Evolutionary conservation across 1,284 basidiomycete species (phyloP).

Genomic region (Irpex sp.): DNA sequence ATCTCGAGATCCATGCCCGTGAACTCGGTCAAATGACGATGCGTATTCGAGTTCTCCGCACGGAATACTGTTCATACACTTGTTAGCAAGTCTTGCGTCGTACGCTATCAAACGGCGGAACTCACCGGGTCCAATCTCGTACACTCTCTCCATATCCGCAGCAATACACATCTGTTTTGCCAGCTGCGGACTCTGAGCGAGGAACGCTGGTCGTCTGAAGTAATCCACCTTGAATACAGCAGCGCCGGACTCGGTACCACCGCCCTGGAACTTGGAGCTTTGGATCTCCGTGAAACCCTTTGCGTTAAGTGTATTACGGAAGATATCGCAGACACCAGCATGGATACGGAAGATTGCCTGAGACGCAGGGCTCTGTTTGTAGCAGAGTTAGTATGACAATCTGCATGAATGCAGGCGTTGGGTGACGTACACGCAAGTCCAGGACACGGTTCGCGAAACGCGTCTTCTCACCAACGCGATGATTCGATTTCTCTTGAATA

Average conservation of each 20-base stretch:
- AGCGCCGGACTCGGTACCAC: constrained; percentile 66
- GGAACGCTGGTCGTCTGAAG: constrained; percentile 60
- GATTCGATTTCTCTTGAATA: constrained; percentile 17
- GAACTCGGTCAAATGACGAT: constrained; percentile 73
- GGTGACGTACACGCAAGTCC: constrained; percentile 42
- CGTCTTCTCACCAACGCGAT: constrained; percentile 46
- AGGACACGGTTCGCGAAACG: constrained; percentile 65
- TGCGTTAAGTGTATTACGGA: constrained; percentile 54
- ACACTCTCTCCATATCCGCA: constrained; percentile 66
- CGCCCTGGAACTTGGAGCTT: constrained; percentile 65
- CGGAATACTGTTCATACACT: constrained; percentile 43
- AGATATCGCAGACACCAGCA: constrained; percentile 56
- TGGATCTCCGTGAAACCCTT: constrained; percentile 63
- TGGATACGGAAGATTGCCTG: constrained; percentile 69
- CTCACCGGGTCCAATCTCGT: constrained; percentile 56
- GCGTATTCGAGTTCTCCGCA: constrained; percentile 70
- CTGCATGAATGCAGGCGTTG: neutral
- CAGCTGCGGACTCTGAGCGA: constrained; percentile 68
- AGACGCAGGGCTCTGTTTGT: constrained; percentile 44
- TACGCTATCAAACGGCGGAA: too few relatives aligned
- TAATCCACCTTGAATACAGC: constrained; percentile 71
- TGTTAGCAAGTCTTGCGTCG: too few relatives aligned
- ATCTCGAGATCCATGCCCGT: constrained; percentile 67
- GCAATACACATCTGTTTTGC: constrained; percentile 76
- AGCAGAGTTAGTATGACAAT: neutral